These are phyloP conservation scores for Colletotrichum falcatum DNA, from an alignment of 2,329 filamentous ascomycete genomes.

Conservation along the genomic window DNA sequence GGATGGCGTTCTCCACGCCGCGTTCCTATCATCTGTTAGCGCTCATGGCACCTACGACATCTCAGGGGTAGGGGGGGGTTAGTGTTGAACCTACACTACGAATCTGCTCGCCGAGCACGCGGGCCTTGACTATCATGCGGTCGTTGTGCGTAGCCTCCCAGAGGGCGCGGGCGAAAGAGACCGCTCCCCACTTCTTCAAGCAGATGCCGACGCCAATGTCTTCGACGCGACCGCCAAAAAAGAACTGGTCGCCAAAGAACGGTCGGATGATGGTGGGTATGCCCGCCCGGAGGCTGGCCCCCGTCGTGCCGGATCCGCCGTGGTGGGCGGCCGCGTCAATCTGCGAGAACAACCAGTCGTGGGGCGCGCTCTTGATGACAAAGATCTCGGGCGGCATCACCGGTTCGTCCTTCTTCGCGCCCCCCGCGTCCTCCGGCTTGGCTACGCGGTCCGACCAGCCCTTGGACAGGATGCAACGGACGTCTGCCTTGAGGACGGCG, in stretches of 20 bases:
- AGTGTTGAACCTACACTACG: slow-evolving; percentile 72
- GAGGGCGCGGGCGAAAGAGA: slow-evolving; percentile 83
- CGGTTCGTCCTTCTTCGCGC: slow-evolving; percentile 67
- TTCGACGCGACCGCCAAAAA: slow-evolving; percentile 90
- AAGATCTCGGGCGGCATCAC: slow-evolving; percentile 84
- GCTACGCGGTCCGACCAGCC: slow-evolving; percentile 89
- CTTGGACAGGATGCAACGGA: slow-evolving; percentile 94
- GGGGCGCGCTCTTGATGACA: slow-evolving; percentile 89
- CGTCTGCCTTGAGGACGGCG: slow-evolving; percentile 89
- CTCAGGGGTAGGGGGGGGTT: neutral
- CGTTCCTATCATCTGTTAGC: slow-evolving; percentile 73
- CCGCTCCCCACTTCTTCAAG: slow-evolving; percentile 90
- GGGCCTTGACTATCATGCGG: slow-evolving; percentile 90
- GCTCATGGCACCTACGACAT: neutral
- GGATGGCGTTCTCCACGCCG: slow-evolving; percentile 90
- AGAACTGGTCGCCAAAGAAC: slow-evolving; percentile 98
- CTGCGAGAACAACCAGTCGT: slow-evolving; percentile 96
- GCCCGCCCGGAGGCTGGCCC: slow-evolving; percentile 89
- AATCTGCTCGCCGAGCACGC: slow-evolving; percentile 85
- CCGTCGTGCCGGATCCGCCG: slow-evolving; percentile 93
- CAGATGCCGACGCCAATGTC: slow-evolving; percentile 93
- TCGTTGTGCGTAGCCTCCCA: slow-evolving; percentile 93
- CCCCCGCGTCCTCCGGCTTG: slow-evolving; percentile 49
- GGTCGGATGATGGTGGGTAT: slow-evolving; percentile 95
- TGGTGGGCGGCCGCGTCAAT: slow-evolving; percentile 96